Evolutionary conservation across 129 eudicot species (phyloP), one percentile per base, ranked within the genome.

Genomic region (Dittrichia graveolens): DNA sequence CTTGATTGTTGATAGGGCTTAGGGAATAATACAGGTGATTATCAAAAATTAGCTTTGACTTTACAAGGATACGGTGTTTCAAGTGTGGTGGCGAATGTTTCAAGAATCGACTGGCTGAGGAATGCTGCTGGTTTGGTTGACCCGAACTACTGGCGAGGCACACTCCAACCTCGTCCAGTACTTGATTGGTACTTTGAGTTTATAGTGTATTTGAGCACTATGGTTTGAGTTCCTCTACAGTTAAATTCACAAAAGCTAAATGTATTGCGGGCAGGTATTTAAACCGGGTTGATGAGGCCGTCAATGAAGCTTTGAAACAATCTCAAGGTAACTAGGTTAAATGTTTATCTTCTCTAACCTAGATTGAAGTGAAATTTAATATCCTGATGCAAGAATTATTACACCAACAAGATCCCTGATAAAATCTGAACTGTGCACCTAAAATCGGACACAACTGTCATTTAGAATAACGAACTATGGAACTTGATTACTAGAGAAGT

Each of bases 51-150:
- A 73, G 81, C 87, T 56, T 77, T 89, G 67, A 83, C 89, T 66
- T 75, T 92, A 78, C 84, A 89, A 76, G 92, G 79, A 48, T 92
- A 87, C 57, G 96, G 92, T n/a, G 86, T 92, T 61, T 81, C 91
- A 35, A 74, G 85, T 18, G 97, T 88, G 52, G 83, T 84, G 39
- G 89, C 93, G 38, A 94, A 84, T 61, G 94, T 94, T 61, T 88
- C 97, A 14, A 94, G 98, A 71, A 77, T 90, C 14, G 98, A 94
- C 73, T 94, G 98, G 98, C 81, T 94, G 70, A 88, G 98, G 74
- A 94, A 94, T 81, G 97, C 98, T 31, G 97, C 98, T 75, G 98
- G 98, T 46, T 84, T 94, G 88, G 73, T 83, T 31, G 98, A 94
- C 46, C 88, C 89, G 9, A 88, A 88, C 70, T 94, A 94, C 70